These are phyloP conservation scores for Ophiostoma piceae DNA, from an alignment of 2,329 filamentous ascomycete genomes.

Conservation along the genomic window DNA sequence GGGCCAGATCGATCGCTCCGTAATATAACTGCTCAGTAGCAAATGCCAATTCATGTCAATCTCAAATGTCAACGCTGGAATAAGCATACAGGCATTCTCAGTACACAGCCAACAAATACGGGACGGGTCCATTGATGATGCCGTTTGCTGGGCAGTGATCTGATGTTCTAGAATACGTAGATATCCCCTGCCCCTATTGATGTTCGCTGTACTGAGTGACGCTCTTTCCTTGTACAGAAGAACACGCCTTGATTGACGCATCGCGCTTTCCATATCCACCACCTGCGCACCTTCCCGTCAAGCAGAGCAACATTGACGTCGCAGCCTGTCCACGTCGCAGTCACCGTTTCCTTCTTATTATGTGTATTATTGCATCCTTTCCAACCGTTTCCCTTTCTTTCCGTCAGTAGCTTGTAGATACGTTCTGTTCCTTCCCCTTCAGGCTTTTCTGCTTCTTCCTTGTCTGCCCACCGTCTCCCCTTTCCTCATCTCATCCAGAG, in stretches of 20 bases:
- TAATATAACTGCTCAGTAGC: not conserved
- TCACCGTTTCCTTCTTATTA: not conserved
- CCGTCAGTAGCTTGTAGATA: too few species aligned
- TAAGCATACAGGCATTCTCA: not conserved
- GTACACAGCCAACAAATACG: slow-evolving; percentile 11
- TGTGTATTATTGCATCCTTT: not conserved
- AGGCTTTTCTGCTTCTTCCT: not conserved
- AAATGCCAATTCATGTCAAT: too few species aligned
- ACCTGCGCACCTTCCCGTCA: slow-evolving; percentile 5
- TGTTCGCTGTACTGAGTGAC: too few species aligned
- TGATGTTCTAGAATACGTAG: not conserved
- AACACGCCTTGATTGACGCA: not conserved
- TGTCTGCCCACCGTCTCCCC: slow-evolving; percentile 11
- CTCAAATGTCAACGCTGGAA: not conserved
- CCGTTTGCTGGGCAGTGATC: slow-evolving; percentile 2
- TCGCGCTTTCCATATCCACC: slow-evolving; percentile 4
- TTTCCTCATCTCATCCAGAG: slow-evolving; percentile 15
- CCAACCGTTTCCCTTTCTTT: not conserved
- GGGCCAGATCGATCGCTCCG: slow-evolving; percentile 20
- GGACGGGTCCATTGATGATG: slow-evolving; percentile 3
- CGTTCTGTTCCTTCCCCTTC: not conserved
- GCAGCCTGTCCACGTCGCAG: not conserved
- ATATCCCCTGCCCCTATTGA: not conserved
- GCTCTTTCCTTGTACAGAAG: not conserved
- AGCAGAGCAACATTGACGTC: not conserved